Evolutionary conservation across 2,329 filamentous ascomycete genomes (phyloP).

Genomic region (Didymella pomorum): DNA sequence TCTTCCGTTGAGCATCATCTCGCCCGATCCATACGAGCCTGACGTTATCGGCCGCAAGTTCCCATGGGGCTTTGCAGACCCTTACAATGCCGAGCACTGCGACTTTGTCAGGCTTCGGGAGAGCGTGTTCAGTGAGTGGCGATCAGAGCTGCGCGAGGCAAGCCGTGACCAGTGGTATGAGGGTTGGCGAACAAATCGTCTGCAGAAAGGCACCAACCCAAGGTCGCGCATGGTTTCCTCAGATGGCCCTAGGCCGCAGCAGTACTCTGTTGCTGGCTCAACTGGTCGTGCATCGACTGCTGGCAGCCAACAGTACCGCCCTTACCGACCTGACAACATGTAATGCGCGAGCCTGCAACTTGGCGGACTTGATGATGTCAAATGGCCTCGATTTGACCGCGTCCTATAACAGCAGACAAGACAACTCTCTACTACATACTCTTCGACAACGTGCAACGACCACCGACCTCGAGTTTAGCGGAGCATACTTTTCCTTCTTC

Average conservation of each 20-base stretch:
- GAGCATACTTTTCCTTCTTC: conserved; percentile 10
- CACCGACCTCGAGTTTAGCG: neutral
- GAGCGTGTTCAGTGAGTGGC: conserved; percentile 92
- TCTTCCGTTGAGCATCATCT: conserved; percentile 90
- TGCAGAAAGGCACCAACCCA: conserved; percentile 44
- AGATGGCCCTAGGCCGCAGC: conserved; percentile 39
- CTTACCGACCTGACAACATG: conserved; percentile 34
- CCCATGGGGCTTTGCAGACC: conserved; percentile 96
- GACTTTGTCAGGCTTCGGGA: conserved; percentile 93
- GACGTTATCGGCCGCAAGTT: conserved; percentile 84
- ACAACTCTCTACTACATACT: neutral
- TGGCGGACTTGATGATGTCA: neutral
- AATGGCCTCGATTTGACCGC: neutral
- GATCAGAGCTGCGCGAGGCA: conserved; percentile 85
- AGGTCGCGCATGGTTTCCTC: conserved; percentile 40
- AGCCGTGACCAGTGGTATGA: conserved; percentile 96
- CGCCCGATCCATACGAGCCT: conserved; percentile 88
- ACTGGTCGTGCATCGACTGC: conserved; percentile 49
- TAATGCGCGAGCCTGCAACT: conserved; percentile 10
- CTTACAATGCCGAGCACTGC: conserved; percentile 89
- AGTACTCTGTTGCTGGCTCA: conserved; percentile 34
- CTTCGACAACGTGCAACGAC: conserved; percentile 1
- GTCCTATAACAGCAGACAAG: neutral
- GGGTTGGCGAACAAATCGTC: conserved; percentile 78
- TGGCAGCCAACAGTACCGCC: conserved; percentile 40